phyloP scores from a whole-genome alignment of 768 basidiomycete genomes.

The Pholiota microspora region DNA sequence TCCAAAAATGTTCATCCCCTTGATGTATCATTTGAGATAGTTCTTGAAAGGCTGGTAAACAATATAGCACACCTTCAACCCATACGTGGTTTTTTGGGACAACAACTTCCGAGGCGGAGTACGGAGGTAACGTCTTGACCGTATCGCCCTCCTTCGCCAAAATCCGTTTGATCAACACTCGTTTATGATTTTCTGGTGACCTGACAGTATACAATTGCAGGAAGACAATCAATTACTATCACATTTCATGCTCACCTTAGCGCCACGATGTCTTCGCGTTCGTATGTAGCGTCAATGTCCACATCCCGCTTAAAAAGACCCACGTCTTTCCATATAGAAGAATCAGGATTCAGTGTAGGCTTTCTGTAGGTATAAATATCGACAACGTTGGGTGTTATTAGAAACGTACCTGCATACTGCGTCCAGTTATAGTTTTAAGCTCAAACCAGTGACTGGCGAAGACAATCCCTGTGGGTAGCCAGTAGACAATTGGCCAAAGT shows the following conservation, averaged over 20 bases:
- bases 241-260: conserved; percentile 41
- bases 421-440: conserved; percentile 53
- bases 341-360: conserved; percentile 75
- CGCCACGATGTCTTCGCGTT: conserved; percentile 64
- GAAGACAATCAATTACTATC: not conserved
- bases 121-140: conserved; percentile 69
- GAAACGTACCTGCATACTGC: conserved; percentile 70
- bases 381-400: not conserved
- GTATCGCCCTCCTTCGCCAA: conserved; percentile 60
- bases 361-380: conserved; percentile 28
- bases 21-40: too few species aligned
- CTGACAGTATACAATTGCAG: conserved; percentile 29
- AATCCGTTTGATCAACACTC: conserved; percentile 64
- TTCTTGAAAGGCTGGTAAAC: too few species aligned
- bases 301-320: conserved; percentile 59
- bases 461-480: conserved; percentile 54
- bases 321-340: conserved; percentile 58
- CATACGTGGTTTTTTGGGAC: conserved; percentile 68
- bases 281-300: conserved; percentile 33
- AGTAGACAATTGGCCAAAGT: conserved; percentile 40
- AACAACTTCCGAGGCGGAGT: conserved; percentile 48
- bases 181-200: conserved; percentile 54
- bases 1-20: conserved; percentile 70
- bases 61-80: conserved; percentile 59
- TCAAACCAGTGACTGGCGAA: conserved; percentile 50